Evolutionary conservation across 2,329 filamentous ascomycete species (phyloP), one percentile per base, ranked within the genome.

Genomic region (Aspergillus unguis): DNA sequence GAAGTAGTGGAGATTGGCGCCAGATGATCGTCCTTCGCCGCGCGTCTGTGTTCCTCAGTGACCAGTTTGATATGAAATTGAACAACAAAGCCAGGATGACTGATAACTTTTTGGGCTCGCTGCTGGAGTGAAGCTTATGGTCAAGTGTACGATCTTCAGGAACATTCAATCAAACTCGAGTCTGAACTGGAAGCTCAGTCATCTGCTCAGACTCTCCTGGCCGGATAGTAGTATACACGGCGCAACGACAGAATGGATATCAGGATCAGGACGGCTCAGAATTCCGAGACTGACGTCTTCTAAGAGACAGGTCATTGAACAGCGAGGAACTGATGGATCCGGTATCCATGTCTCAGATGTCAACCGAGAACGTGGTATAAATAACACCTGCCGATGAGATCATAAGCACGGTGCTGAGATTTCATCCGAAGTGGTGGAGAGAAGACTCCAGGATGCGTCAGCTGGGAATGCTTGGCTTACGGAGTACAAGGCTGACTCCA

Each of bases 21-120:
- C 43, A 31, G 54, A 58, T 26, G 59, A 60, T 61, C 58, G 54
- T 44, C 57, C 50, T 50, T 52, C 50, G 56, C 56, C 53, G 56
- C 57, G 54, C 54, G 58, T 60, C 44, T 48, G 44, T 48, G 32
- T 36, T 35, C 11, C 35, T 32, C 49, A 32, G 42, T 27, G 33
- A 52, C 49, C 32, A n/a, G 17, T 6, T 8, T 25, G 6, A 25
- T 26, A 10, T 11, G 11, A 11, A 33, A 33, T 7, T 7, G 11
- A 11, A 33, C 32, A 9, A 23, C 11, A 40, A 40, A 7, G 26
- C 8, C 7, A 7, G 26, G 11, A 11, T 37, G 35, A n/a, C 35
- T n/a, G 10, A 40, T 40, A 6, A 40, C 23, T 40, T 40, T 17
- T 17, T 17, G 17, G 17, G 17, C 17, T 17, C 17, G 17, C 17